phyloP scores from a whole-genome alignment of 768 basidiomycete genomes.

The Mycena epipterygia region DNA sequence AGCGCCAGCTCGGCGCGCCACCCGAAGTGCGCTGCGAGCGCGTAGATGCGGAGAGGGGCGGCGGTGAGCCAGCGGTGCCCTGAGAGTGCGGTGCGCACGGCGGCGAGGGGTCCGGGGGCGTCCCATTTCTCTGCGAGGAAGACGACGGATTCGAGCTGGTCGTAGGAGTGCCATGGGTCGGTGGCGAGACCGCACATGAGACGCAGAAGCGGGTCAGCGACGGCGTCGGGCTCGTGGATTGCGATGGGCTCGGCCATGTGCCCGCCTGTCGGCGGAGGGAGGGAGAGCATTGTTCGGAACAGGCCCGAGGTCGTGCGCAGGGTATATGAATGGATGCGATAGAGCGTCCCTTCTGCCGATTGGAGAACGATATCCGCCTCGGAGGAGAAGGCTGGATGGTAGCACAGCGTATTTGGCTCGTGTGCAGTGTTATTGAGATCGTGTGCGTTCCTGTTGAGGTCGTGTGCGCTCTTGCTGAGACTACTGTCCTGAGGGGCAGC shows the following conservation, averaged over 20 bases:
- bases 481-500: constrained; percentile 19
- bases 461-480: not conserved
- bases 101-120: constrained; percentile 70
- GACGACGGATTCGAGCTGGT: constrained; percentile 67
- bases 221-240: constrained; percentile 57
- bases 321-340: constrained; percentile 62
- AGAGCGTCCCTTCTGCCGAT: constrained; percentile 53
- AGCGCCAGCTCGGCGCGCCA: constrained; percentile 70
- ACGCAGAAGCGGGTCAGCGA: constrained; percentile 68
- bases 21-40: constrained; percentile 70
- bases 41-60: constrained; percentile 65
- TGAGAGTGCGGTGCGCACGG: constrained; percentile 66
- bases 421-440: not conserved
- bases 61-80: constrained; percentile 60
- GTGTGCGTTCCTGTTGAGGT: no score
- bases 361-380: constrained; percentile 39
- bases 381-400: constrained; percentile 34
- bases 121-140: constrained; percentile 80
- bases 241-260: constrained; percentile 49
- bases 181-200: constrained; percentile 70
- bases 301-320: constrained; percentile 66
- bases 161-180: constrained; percentile 62
- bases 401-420: not conserved
- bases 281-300: constrained; percentile 63
- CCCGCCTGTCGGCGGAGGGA: constrained; percentile 59